Base-by-base conservation (phyloP, 179 eudicot species). In the Silene coronaria region DNA sequence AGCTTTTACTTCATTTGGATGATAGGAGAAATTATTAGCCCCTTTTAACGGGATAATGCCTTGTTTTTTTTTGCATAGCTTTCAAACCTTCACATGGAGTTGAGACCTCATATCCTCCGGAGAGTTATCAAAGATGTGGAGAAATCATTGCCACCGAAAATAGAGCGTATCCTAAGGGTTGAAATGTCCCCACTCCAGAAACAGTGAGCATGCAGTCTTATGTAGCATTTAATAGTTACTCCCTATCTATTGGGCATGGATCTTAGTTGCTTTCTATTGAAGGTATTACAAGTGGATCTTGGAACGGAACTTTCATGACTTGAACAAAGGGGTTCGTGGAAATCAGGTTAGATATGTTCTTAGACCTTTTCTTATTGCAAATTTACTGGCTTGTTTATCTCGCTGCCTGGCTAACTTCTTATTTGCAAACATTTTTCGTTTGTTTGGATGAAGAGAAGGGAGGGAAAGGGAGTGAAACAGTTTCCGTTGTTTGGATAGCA, bases 131-230 rank as follows among this genome's bases (percentile, higher is more conserved):
- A 96, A 87, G 99, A 96, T 73, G 99, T 96, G 48, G 99, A 96
- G 90, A 96, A 91, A 84, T 96, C 99, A 26, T 84, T 96, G 85
- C 99, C 99, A 51, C 99, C 99, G 42, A 96, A 96, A 80, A 96
- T 96, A 70, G 99, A 96, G 76, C 97, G 98, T 59, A 95, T 96
- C 75, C 92, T 96, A 7, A 86, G 99, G 86, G 90, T 96, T 70
- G 99, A 96, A 81, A 96, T 96, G 99, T 96, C 99, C 30, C 99
- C 99, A 48, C 89, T 96, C 48, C 99, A 96, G 86, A 96, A 90
- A 83, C 98, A 96, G 99, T 96, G 78, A 82, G 92, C 61, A 76
- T 70, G 72, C 24, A 16, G 62, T 46, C 30, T 68, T 75, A 24
- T 53, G 11, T 71, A 48, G 14, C 23, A 28, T 27, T 63, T 62